A percentile compares a stretch with the other conserved stretches of the same genome.
Evolutionary conservation across 1,284 basidiomycete species (phyloP).

Genomic region (Irpex sp.): DNA sequence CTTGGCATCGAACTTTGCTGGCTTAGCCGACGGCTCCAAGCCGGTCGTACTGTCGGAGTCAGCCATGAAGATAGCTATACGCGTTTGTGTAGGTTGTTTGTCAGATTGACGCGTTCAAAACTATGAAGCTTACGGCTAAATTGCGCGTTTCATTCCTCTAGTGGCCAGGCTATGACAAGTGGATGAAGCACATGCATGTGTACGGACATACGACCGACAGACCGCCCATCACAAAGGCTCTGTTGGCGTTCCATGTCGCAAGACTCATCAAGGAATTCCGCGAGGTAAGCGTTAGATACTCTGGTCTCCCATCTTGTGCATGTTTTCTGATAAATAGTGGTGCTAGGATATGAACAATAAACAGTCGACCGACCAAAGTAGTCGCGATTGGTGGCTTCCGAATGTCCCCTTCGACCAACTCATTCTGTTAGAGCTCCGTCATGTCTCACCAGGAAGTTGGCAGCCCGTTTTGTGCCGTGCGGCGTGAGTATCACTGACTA

Average conservation of each 20-base stretch:
- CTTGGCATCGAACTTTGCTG: not conserved
- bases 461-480: conserved; percentile 5
- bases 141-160: not conserved
- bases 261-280: not conserved
- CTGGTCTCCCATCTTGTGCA: not conserved
- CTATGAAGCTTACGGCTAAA: not conserved
- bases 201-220: not conserved
- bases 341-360: not conserved
- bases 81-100: not conserved
- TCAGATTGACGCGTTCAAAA: not conserved
- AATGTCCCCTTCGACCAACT: conserved; percentile 4
- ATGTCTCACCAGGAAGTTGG: conserved; percentile 8
- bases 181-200: not conserved
- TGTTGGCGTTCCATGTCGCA: not conserved
- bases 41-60: not conserved
- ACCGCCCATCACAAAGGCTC: not conserved
- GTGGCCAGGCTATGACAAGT: not conserved
- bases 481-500: not conserved
- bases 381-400: conserved; percentile 1
- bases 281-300: not conserved
- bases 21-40: not conserved
- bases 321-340: not conserved
- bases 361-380: not conserved
- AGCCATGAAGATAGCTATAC: not conserved
- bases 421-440: conserved; percentile 4